phyloP scores from a whole-genome alignment of 768 basidiomycete genomes.

The Baorangia bicolor region DNA sequence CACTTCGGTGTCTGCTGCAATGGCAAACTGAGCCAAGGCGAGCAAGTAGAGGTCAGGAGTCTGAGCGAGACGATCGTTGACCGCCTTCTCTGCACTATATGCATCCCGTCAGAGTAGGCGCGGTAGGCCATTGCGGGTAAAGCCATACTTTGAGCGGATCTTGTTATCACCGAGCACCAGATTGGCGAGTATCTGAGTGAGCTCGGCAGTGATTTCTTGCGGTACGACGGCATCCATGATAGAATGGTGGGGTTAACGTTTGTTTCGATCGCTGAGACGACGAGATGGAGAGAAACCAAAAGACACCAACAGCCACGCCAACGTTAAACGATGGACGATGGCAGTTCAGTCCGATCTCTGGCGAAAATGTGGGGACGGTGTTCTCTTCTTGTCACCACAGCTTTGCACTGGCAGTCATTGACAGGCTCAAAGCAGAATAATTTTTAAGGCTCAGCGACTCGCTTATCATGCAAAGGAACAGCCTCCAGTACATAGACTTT shows the following conservation, averaged over 20 bases:
- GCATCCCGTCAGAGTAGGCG: slow-evolving; percentile 8
- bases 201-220: slow-evolving; percentile 69
- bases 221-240: slow-evolving; percentile 39
- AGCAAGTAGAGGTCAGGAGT: slow-evolving; percentile 79
- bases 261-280: slow-evolving; percentile 1
- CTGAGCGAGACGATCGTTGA: slow-evolving; percentile 75
- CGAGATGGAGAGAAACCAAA: background rate
- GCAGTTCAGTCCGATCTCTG: background rate
- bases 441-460: slow-evolving; percentile 1
- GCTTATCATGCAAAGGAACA: too few species aligned
- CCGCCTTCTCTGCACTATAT: slow-evolving; percentile 73
- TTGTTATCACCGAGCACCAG: slow-evolving; percentile 83
- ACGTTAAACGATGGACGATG: background rate
- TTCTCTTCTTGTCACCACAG: background rate
- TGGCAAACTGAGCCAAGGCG: slow-evolving; percentile 76
- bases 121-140: background rate
- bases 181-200: slow-evolving; percentile 83
- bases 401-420: background rate
- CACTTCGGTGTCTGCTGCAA: slow-evolving; percentile 75
- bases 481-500: too few species aligned
- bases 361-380: background rate
- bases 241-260: background rate
- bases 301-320: background rate
- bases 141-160: slow-evolving; percentile 63
- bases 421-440: background rate